Evolutionary conservation across 176 grass and related monocot genomes (phyloP).

Genomic region (Zizania latifolia): DNA sequence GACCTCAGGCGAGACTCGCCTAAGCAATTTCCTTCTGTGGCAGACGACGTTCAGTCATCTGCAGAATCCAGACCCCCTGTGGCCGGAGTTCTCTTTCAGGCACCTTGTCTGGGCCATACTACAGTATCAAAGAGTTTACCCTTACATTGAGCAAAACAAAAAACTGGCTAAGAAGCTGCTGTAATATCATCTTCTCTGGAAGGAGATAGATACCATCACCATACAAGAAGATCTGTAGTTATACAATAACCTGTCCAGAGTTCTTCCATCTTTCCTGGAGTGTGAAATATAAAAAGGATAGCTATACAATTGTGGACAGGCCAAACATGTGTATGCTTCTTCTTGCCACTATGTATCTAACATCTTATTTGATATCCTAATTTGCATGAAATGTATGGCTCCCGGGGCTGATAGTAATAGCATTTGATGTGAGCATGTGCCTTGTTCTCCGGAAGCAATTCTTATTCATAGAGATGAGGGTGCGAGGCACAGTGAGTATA

Average conservation of each 20-base stretch:
- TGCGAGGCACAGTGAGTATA: too few species aligned
- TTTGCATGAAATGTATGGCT: neutral
- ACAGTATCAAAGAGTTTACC: conserved; percentile 54
- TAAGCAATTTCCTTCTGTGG: conserved; percentile 93
- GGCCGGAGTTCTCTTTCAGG: conserved; percentile 69
- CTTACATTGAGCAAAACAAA: conserved; percentile 50
- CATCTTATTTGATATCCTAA: neutral
- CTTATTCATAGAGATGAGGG: neutral
- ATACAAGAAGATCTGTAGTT: neutral
- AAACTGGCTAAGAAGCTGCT: conserved; percentile 27
- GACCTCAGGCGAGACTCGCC: conserved; percentile 66
- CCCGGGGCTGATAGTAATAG: too few species aligned
- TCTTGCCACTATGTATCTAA: neutral
- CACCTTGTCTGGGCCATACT: conserved; percentile 58
- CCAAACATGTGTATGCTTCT: neutral
- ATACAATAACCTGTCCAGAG: neutral
- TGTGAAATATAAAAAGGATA: neutral
- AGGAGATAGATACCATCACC: neutral
- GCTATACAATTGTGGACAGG: neutral
- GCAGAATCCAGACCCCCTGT: conserved; percentile 54
- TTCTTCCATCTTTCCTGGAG: neutral
- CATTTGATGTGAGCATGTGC: neutral
- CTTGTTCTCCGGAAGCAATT: neutral
- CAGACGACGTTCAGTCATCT: conserved; percentile 64
- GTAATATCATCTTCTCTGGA: conserved; percentile 8